Base-by-base conservation (phyloP, 345 rosid genomes). In the Brassica cretica region DNA sequence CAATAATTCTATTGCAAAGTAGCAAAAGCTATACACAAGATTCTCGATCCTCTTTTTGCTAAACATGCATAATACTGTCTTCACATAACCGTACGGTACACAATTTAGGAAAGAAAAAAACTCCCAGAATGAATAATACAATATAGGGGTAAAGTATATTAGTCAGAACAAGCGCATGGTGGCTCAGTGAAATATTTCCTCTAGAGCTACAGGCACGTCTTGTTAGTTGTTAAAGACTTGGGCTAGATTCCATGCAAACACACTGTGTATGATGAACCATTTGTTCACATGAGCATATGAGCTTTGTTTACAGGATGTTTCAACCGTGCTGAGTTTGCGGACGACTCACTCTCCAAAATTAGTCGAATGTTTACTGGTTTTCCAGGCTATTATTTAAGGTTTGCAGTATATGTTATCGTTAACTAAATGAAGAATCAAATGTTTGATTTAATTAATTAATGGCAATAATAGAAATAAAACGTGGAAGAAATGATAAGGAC, bases 401-500 rank as follows among this genome's bases (percentile, higher is more conserved):
- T 33, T 33, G 8, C 7, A 33, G 44, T 37, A 37, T 37, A 46
- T 30, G 72, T 3, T 70, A 0, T 65, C 24, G n/a, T 72, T 21
- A 59, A 59, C 0, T 19, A 73, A 49, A 46, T 19, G 68, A 27
- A 55, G 60, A n/a, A 18, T 18, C 12, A 29, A 18, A 8, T 66
- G 67, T 37, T 59, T 8, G 11, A 35, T 14, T 8, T 3, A 29
- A 15, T 19, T 7, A 27, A 67, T 2, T 10, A 15, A 11, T 7
- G 64, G 46, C 27, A 49, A 67, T 44, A 62, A 53, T 35, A 73
- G 39, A 68, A 25, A 53, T 18, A 79, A 74, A 68, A 74, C 74
- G 82, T 74, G 82, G 66, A 79, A 74, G 66, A 68, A 62, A 79
- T 79, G 78, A 79, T 68, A 74, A 74, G 65, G 82, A 79, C 73